Evolutionary conservation across 2,329 filamentous ascomycete species (phyloP).

Genomic region (Kalmusia sp.): DNA sequence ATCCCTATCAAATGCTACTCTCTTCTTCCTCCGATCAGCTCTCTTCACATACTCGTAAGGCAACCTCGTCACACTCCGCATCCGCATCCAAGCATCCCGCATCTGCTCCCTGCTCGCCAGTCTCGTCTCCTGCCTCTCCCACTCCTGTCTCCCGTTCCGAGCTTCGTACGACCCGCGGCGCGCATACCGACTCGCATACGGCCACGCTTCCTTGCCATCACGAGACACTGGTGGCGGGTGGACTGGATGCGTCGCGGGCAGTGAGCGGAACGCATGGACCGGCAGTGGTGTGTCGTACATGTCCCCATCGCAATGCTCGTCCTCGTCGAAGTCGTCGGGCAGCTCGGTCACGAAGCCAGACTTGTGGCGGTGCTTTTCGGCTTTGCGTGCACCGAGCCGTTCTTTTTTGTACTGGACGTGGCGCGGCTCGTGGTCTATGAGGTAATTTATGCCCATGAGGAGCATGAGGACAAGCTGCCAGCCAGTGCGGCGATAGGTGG

Average conservation of each 20-base stretch:
- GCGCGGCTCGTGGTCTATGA: slow-evolving; percentile 15
- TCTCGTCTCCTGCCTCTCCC: background rate
- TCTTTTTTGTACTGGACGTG: slow-evolving; percentile 11
- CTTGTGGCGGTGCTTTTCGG: background rate
- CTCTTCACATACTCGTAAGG: background rate
- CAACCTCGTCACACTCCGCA: slow-evolving; percentile 13
- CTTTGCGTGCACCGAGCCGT: background rate
- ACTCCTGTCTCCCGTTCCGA: background rate
- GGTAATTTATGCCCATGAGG: slow-evolving; percentile 15
- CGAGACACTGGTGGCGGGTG: background rate
- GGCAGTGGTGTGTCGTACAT: too few species aligned
- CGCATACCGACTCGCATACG: slow-evolving; percentile 1
- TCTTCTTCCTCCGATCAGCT: background rate
- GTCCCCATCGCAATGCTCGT: background rate
- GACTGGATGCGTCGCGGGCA: background rate
- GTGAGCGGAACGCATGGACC: background rate
- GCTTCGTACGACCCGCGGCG: background rate
- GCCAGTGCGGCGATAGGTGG: slow-evolving; percentile 5
- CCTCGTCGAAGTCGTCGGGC: background rate
- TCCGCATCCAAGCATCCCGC: slow-evolving; percentile 24
- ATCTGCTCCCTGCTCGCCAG: slow-evolving; percentile 11
- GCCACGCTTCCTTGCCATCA: slow-evolving; percentile 4
- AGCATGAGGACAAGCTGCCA: slow-evolving; percentile 11
- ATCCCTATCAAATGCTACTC: slow-evolving; percentile 4
- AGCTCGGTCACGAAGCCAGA: slow-evolving; percentile 2